Conservation (phyloP, 192 early-diverging fungal genomes). For the Coemansia sp. region DNA sequence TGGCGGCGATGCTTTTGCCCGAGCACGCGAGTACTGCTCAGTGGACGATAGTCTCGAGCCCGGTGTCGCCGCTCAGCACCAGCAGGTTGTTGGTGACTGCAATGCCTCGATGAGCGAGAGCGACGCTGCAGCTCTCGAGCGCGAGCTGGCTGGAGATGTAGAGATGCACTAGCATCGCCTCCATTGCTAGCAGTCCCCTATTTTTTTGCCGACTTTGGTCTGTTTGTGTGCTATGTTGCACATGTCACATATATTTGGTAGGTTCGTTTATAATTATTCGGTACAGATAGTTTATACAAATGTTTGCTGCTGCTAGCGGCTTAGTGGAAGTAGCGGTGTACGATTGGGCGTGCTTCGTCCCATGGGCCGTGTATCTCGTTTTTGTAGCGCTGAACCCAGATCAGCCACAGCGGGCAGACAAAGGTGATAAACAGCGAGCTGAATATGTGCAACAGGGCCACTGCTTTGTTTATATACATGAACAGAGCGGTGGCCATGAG, state of each 20-base stretch:
- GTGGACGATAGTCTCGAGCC: conserved; percentile 45
- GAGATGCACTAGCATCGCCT: conserved; percentile 17
- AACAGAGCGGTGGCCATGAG: conserved; percentile 63
- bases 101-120: conserved; percentile 12
- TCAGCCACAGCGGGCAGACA: conserved; percentile 87
- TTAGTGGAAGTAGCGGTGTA: conserved; percentile 56
- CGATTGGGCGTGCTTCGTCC: conserved; percentile 87
- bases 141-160: conserved; percentile 45
- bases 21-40: conserved; percentile 39
- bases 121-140: conserved; percentile 40
- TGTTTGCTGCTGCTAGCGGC: neutral
- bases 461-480: conserved; percentile 64
- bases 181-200: neutral
- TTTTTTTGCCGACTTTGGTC: neutral
- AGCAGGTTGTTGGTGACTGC: conserved; percentile 14
- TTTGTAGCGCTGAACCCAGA: conserved; percentile 93
- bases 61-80: conserved; percentile 43
- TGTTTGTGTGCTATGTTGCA: neutral
- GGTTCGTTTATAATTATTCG: neutral
- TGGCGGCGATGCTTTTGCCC: conserved; percentile 27
- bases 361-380: conserved; percentile 97
- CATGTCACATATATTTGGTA: neutral
- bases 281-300: conserved; percentile 3
- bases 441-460: conserved; percentile 67
- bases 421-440: conserved; percentile 78